Percentiles rank a stretch among this genome's conserved stretches.
Evolutionary conservation across 2,329 filamentous ascomycete species (phyloP).

Genomic region (Cercospora janseana): DNA sequence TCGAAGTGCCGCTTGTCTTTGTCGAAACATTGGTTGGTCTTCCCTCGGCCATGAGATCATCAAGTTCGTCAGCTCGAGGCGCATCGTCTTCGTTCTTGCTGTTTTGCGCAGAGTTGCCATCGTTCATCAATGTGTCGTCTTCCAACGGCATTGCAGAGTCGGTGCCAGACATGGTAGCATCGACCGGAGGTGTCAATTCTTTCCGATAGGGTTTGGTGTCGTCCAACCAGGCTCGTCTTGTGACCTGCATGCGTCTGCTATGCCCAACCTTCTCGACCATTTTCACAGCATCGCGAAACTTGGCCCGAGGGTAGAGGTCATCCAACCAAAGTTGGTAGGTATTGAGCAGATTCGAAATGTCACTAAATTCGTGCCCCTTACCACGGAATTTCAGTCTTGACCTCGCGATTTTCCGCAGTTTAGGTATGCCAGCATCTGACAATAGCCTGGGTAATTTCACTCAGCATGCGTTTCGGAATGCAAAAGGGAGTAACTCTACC

Average conservation of each 20-base stretch:
- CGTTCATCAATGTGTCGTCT: not conserved
- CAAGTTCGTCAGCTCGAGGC: conserved; percentile 31
- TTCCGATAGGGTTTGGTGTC: conserved; percentile 59
- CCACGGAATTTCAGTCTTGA: conserved; percentile 77
- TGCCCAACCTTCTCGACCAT: conserved; percentile 96
- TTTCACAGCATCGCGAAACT: conserved; percentile 80
- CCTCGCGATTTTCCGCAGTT: conserved; percentile 68
- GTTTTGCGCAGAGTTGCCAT: not conserved
- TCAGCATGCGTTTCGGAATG: conserved; percentile 3
- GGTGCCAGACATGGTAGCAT: conserved; percentile 16
- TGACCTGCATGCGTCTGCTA: conserved; percentile 71
- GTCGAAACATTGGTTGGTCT: conserved; percentile 1
- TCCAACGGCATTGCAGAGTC: conserved; percentile 16
- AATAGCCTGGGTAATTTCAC: conserved; percentile 60
- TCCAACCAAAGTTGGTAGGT: conserved; percentile 98
- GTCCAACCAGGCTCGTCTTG: conserved; percentile 79
- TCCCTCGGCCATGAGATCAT: conserved; percentile 29
- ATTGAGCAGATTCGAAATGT: conserved; percentile 75
- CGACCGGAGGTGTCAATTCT: conserved; percentile 21
- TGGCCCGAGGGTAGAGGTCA: conserved; percentile 89
- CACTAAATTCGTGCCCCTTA: conserved; percentile 93
- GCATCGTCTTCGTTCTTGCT: conserved; percentile 11
- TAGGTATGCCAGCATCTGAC: conserved; percentile 78
- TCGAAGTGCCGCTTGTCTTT: conserved; percentile 3
- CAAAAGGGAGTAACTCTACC: conserved; percentile 48